Evolutionary conservation across 2,329 filamentous ascomycete species (phyloP).

Genomic region (Zymoseptoria pseudotritici): DNA sequence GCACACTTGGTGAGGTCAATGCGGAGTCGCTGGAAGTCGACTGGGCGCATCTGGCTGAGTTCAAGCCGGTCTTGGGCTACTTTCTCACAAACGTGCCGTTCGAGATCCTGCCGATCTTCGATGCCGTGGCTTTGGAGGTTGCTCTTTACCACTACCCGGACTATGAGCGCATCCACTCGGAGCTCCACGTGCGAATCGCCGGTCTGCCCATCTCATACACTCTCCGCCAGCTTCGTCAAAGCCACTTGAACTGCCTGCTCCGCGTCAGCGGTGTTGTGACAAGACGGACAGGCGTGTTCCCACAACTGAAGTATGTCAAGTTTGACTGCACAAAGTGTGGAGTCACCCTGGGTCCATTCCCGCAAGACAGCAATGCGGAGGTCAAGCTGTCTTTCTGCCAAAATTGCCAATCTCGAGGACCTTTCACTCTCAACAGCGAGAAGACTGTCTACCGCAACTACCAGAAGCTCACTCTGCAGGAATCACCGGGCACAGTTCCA

Average conservation of each 20-base stretch:
- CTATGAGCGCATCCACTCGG: slow-evolving; percentile 93
- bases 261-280: slow-evolving; percentile 94
- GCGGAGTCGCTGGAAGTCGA: slow-evolving; percentile 94
- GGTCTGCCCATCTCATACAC: slow-evolving; percentile 94
- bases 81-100: slow-evolving; percentile 91
- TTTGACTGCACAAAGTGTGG: slow-evolving; percentile 95
- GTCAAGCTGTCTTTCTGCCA: slow-evolving; percentile 96
- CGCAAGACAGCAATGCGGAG: slow-evolving; percentile 93
- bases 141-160: slow-evolving; percentile 94
- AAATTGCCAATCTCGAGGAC: slow-evolving; percentile 88
- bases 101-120: slow-evolving; percentile 94
- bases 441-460: slow-evolving; percentile 99
- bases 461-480: slow-evolving; percentile 93
- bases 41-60: slow-evolving; percentile 81
- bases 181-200: slow-evolving; percentile 95
- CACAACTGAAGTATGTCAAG: slow-evolving; percentile 96
- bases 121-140: slow-evolving; percentile 93
- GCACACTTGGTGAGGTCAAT: slow-evolving; percentile 94
- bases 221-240: slow-evolving; percentile 86
- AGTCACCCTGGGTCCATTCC: slow-evolving; percentile 86
- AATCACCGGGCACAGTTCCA: slow-evolving; percentile 93
- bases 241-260: slow-evolving; percentile 90
- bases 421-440: slow-evolving; percentile 92
- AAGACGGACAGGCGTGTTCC: slow-evolving; percentile 87
- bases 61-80: slow-evolving; percentile 89